phyloP scores from a whole-genome alignment of 225 moss, liverwort and hornwort species.

The Marchantia polymorpha region DNA sequence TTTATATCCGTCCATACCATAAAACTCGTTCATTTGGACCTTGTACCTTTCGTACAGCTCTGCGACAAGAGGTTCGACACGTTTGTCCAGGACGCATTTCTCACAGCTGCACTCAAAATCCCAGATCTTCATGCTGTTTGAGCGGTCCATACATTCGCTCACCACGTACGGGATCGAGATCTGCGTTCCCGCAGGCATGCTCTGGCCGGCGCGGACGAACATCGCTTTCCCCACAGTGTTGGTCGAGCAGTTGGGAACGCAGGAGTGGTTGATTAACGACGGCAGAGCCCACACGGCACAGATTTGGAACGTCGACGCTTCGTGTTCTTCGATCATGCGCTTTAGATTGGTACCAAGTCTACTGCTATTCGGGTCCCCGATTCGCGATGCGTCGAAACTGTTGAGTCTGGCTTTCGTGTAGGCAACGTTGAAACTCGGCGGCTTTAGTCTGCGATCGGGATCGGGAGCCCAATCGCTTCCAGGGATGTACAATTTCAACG shows the following conservation, averaged over 20 bases:
- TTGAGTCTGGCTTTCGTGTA: background rate
- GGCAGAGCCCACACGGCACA: conserved; percentile 26
- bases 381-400: background rate
- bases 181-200: conserved; percentile 19
- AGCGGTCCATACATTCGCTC: background rate
- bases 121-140: background rate
- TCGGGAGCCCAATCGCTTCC: conserved; percentile 18
- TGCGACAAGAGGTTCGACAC: background rate
- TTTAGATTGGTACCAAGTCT: background rate
- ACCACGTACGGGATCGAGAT: conserved; percentile 13
- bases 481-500: conserved; percentile 20
- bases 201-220: conserved; percentile 13
- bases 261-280: conserved; percentile 33
- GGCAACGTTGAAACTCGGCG: background rate
- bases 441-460: background rate
- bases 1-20: background rate
- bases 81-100: conserved; percentile 15
- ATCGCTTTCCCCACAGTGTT: background rate
- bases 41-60: background rate
- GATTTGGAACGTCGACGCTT: background rate
- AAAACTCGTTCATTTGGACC: background rate
- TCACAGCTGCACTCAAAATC: conserved; percentile 21
- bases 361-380: background rate
- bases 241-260: conserved; percentile 6
- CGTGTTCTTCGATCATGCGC: background rate